Base-by-base conservation (phyloP, 768 basidiomycete genomes). In the Phanerodontia chrysosporium region DNA sequence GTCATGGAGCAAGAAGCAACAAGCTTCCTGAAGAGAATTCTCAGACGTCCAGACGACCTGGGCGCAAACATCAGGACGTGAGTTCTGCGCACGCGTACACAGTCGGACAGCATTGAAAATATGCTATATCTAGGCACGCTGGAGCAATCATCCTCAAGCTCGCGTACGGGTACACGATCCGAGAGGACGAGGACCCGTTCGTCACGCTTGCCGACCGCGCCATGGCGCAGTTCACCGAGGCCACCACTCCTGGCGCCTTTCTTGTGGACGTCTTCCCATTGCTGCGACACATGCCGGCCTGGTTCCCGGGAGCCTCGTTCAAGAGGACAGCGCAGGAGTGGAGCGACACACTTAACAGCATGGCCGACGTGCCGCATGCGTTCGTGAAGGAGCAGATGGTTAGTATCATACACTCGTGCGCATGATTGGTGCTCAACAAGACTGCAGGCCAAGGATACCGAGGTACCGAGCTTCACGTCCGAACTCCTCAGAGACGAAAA, bases 381-480 rank as follows among this genome's bases (percentile, higher is more conserved):
- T 60, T 65, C 16, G 67, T 71, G 10, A 68, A 69, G 65, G 51
- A 69, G 35, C 65, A 69, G 49, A 68, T 78, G 67, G 77, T 78
- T 29, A 2, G 67, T 46, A 0, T 32, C 6, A n/a, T 55, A 8
- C 30, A 10, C 48, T 55, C 49, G 35, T 45, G 4, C 10, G 49
- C 46, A n/a, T n/a, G 4, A 30, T 51, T 62, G 18, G 1, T 30
- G 54, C 21, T 16, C 35, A n/a, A 21, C 5, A 44, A 9, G 45
- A 8, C 45, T 24, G 22, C 51, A 89, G 87, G 80, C 78, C 39
- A 76, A 80, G 57, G 86, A 86, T n/a, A 78, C 75, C n/a, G 80
- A 80, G 21, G 68, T 75, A 21, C 67, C 75, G 18, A 89, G 84
- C 8, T 86, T 86, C 66, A 80, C 82, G 1, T 85, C 84, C 21